Evolutionary conservation across 805 yeast species (phyloP).

Genomic region (Limtongia smithiae): DNA sequence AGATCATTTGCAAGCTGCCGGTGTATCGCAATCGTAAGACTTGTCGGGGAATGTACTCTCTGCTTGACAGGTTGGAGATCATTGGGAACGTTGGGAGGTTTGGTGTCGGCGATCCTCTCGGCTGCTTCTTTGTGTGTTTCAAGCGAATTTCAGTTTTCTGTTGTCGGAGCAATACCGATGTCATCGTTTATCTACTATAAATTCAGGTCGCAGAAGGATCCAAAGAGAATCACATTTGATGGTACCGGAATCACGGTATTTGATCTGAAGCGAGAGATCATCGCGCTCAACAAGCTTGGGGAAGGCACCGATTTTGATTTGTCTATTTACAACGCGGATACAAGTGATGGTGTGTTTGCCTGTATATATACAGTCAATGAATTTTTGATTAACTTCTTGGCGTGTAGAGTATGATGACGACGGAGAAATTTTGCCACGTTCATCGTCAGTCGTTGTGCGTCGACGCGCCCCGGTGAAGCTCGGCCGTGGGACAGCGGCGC

Average conservation of each 20-base stretch:
- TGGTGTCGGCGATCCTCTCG: too few relatives aligned
- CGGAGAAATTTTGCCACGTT: conserved; percentile 84
- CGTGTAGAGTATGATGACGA: conserved; percentile 72
- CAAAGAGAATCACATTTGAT: conserved; percentile 78
- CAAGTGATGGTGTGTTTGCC: conserved; percentile 43
- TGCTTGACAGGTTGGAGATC: too few relatives aligned
- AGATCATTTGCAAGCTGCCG: too few relatives aligned
- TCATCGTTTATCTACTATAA: conserved; percentile 84
- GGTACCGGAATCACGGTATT: conserved; percentile 96
- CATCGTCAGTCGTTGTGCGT: conserved; percentile 72
- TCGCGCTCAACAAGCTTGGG: conserved; percentile 72
- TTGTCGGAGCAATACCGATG: conserved; percentile 43
- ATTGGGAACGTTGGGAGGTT: too few relatives aligned
- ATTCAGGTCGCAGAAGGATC: conserved; percentile 77
- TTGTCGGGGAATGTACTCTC: too few relatives aligned
- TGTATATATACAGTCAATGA: background rate
- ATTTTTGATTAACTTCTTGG: background rate
- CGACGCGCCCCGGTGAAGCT: conserved; percentile 64
- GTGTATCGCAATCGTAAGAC: too few relatives aligned
- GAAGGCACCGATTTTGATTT: conserved; percentile 83
- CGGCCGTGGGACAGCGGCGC: conserved; percentile 52
- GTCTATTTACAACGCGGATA: conserved; percentile 65
- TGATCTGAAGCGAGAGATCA: conserved; percentile 88
- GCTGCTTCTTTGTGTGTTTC: too few relatives aligned
- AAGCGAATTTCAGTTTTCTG: too few relatives aligned